Evolutionary conservation across 2,329 filamentous ascomycete genomes (phyloP).

Genomic region (Scortechinia acanthostroma): DNA sequence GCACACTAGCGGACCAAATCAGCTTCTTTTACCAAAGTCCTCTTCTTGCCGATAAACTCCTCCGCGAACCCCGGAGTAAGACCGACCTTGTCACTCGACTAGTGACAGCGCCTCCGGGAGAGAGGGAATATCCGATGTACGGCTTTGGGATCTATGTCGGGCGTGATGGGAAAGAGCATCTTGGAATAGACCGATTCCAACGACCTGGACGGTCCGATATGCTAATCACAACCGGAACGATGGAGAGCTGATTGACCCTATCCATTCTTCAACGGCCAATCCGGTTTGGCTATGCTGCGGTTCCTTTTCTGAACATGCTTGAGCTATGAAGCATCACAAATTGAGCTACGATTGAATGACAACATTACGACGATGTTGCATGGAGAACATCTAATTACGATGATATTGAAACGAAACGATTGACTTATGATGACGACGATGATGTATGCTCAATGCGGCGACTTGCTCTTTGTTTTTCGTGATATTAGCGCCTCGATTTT

Average conservation of each 20-base stretch:
- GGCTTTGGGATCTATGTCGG: slow-evolving; percentile 48
- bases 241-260: neutral
- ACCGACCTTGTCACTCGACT: neutral
- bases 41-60: neutral
- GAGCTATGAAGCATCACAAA: no score
- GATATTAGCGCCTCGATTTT: no score
- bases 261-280: no score
- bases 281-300: no score
- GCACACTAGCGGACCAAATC: neutral
- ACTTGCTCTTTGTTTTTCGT: no score
- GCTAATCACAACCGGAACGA: slow-evolving; percentile 22
- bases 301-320: no score
- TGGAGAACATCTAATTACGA: no score
- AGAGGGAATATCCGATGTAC: slow-evolving; percentile 26
- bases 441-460: no score
- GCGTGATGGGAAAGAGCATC: slow-evolving; percentile 47
- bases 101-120: neutral
- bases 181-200: slow-evolving; percentile 48
- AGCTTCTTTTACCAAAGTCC: neutral
- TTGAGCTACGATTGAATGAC: no score
- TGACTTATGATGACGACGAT: no score
- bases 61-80: neutral
- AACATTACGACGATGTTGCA: no score
- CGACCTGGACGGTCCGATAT: slow-evolving; percentile 30
- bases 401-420: no score